These are phyloP conservation scores for Botrytis hyacinthi DNA, from an alignment of 2,329 filamentous ascomycete genomes.

Conservation along the genomic window DNA sequence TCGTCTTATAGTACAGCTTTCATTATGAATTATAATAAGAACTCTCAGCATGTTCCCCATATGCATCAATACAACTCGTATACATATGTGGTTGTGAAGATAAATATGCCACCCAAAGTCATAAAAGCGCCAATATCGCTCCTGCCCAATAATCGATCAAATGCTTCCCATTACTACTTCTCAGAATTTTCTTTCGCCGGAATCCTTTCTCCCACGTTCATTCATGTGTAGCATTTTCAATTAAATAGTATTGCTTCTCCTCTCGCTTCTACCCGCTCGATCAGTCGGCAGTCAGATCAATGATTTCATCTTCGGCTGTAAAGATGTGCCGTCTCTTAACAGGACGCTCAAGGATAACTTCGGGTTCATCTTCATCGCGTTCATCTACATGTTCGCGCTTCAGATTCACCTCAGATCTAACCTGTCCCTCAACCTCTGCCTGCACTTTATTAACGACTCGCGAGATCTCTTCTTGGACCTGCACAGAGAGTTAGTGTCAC, in stretches of 20 bases:
- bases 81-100: constrained; percentile 4
- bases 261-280: not conserved
- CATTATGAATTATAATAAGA: constrained; percentile 15
- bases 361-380: constrained; percentile 11
- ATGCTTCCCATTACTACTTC: not conserved
- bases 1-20: constrained; percentile 8
- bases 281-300: constrained; percentile 15
- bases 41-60: not conserved
- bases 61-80: not conserved
- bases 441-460: not conserved
- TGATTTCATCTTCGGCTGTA: constrained; percentile 8
- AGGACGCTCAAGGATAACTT: constrained; percentile 19
- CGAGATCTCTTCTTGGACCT: constrained; percentile 4
- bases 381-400: constrained; percentile 11
- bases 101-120: not conserved
- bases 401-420: not conserved
- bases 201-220: not conserved
- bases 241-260: not conserved
- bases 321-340: constrained; percentile 21
- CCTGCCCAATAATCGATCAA: not conserved
- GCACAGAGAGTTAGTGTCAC: not conserved
- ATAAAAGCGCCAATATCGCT: not conserved
- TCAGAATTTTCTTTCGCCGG: not conserved
- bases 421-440: not conserved
- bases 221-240: not conserved